Conservation (phyloP, 441 rosid species). For the Jatropha multifida region DNA sequence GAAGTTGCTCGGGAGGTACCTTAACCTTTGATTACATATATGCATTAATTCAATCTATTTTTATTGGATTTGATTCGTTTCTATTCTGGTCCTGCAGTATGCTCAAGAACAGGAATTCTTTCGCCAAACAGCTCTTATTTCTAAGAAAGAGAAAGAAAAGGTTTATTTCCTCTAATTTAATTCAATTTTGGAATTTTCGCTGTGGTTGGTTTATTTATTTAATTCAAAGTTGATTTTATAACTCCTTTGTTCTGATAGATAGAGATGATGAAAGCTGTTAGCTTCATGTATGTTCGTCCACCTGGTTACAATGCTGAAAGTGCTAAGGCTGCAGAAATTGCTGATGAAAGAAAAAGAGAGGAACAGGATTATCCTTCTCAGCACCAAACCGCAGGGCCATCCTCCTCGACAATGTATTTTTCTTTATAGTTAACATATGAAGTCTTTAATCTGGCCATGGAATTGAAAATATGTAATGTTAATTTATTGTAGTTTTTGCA, state of each 20-base stretch:
- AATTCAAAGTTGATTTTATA: neutral
- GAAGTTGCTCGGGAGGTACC: slow-evolving; percentile 87
- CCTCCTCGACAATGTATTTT: slow-evolving; percentile 41
- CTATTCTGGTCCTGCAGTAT: slow-evolving; percentile 40
- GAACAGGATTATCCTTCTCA: slow-evolving; percentile 32
- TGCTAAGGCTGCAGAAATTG: slow-evolving; percentile 89
- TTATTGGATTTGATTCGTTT: neutral
- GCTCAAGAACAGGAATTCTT: slow-evolving; percentile 94
- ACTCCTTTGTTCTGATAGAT: slow-evolving; percentile 34
- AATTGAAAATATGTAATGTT: neutral
- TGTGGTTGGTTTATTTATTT: neutral
- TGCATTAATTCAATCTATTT: neutral
- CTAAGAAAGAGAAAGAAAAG: slow-evolving; percentile 95
- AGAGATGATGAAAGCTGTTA: slow-evolving; percentile 93
- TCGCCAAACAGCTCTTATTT: slow-evolving; percentile 82
- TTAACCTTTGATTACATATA: neutral
- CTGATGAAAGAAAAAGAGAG: slow-evolving; percentile 46
- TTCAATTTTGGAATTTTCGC: neutral
- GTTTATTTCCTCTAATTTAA: slow-evolving; percentile 23
- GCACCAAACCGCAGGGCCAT: slow-evolving; percentile 21
- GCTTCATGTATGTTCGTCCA: slow-evolving; percentile 96
- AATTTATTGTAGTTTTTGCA: slow-evolving; percentile 4
- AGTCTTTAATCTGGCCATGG: neutral
- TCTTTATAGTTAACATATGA: neutral
- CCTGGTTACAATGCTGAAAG: slow-evolving; percentile 95